These are phyloP conservation scores for Metschnikowia matae DNA, from an alignment of 805 yeast species.

Conservation along the genomic window DNA sequence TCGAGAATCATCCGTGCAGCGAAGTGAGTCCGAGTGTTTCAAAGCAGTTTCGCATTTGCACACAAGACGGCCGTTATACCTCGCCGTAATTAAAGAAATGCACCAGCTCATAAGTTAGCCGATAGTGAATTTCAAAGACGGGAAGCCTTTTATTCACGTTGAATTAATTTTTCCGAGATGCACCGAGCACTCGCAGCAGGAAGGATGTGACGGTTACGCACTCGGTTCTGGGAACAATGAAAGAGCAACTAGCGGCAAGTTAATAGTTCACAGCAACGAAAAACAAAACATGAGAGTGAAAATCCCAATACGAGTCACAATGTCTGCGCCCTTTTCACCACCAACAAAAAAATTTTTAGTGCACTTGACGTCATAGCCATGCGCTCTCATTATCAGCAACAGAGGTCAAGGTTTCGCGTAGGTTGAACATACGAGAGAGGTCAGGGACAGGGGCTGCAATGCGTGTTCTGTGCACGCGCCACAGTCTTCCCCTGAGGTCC, in stretches of 20 bases:
- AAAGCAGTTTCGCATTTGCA: background rate
- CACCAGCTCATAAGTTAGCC: no score
- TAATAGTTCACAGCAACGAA: background rate
- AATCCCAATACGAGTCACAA: no score
- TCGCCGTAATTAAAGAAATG: no score
- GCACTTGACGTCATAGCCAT: background rate
- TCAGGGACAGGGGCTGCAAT: slow-evolving; percentile 2
- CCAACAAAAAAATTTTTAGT: background rate
- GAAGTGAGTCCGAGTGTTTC: background rate
- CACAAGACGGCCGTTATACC: no score
- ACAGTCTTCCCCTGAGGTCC: background rate
- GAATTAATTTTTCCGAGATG: background rate
- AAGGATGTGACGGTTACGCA: background rate
- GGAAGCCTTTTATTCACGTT: background rate
- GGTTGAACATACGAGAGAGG: background rate
- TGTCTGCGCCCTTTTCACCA: background rate
- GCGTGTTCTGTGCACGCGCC: background rate
- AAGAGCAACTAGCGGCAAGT: background rate
- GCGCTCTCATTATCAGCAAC: background rate
- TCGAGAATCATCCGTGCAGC: background rate
- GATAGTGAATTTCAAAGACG: no score
- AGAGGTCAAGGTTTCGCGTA: background rate
- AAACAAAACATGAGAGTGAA: background rate
- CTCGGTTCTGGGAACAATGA: background rate
- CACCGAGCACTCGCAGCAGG: background rate